Base-by-base conservation (phyloP, 345 rosid species). In the Erucastrum elatum region DNA sequence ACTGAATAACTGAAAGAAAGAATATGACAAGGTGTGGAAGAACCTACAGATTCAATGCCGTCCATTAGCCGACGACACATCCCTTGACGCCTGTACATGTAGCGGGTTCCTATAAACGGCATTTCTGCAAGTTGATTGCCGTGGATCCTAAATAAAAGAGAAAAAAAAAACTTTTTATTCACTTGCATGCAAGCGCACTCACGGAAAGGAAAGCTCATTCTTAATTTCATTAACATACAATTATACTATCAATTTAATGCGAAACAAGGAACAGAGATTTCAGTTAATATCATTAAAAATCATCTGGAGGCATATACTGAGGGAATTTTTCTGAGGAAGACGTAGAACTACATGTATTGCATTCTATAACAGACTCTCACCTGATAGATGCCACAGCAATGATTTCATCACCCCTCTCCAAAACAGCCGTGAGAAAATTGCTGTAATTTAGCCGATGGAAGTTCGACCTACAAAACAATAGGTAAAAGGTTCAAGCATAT, bases 41-140 rank as follows among this genome's bases (percentile, higher is more conserved):
- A 27, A 84, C 91, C 41, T 90, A 94, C 99, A 81, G 85, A 85
- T 87, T 95, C 97, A 79, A 95, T 86, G 72, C 90, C 99, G 72
- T 39, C 55, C 44, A 95, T 84, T 82, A 95, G 97, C 80, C 91
- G 90, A 35, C 92, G 90, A 80, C 99, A 95, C 99, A 95, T 95
- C 66, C 99, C 93, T 85, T 89, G 96, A 63, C 93, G 96, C 81
- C 99, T 87, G 76, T 89, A 91, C 82, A 84, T 56, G 71, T 88
- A 80, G 66, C 99, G 96, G 61, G 98, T 93, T 73, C 98, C 98
- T 71, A 95, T 93, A 80, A 91, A 95, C 51, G 99, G 99, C 99
- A 95, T 95, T 87, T 95, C 99, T 72, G 98, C 99, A 53, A 93
- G 82, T 56, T 76, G 77, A 64, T 86, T 91, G 59, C 97, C 98